A percentile compares a stretch with the other conserved stretches of the same genome.
Conservation (phyloP, 2,329 filamentous ascomycete species). For the Sporothrix brunneoviolacea region DNA sequence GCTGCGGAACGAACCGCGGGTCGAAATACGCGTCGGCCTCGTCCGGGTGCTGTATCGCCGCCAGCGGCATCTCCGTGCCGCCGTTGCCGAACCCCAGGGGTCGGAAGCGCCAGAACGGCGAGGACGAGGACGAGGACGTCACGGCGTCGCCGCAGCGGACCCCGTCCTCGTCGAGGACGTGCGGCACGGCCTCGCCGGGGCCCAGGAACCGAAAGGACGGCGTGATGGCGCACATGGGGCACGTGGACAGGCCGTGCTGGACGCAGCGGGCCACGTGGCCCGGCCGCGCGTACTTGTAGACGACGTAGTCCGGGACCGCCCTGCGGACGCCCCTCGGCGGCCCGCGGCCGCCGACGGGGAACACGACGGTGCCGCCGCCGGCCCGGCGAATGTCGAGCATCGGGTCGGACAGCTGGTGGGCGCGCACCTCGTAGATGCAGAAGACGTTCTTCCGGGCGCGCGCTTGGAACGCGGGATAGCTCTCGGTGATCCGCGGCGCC, state of each 20-base stretch:
- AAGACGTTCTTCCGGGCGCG: background rate
- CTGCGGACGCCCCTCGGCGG: background rate
- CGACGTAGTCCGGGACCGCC: constrained; percentile 8
- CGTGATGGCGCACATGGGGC: constrained; percentile 13
- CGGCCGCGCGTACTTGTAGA: constrained; percentile 9
- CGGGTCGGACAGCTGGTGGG: background rate
- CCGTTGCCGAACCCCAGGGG: background rate
- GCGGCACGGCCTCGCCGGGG: background rate
- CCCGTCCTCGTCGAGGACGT: background rate
- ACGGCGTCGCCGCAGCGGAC: background rate
- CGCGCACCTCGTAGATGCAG: background rate
- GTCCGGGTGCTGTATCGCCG: constrained; percentile 9
- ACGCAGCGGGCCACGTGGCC: constrained; percentile 3
- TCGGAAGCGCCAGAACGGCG: background rate
- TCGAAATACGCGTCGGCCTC: background rate
- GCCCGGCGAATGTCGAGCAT: background rate
- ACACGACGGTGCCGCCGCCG: background rate
- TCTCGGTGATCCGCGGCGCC: background rate
- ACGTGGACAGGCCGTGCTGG: constrained; percentile 8
- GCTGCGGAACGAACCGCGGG: constrained; percentile 1
- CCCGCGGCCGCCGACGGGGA: background rate
- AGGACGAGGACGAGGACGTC: background rate
- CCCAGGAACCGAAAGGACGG: constrained; percentile 9
- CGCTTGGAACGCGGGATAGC: background rate
- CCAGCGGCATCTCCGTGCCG: background rate